Evolutionary conservation across 2,329 filamentous ascomycete genomes (phyloP).

Genomic region (Alternaria triticimaculans): DNA sequence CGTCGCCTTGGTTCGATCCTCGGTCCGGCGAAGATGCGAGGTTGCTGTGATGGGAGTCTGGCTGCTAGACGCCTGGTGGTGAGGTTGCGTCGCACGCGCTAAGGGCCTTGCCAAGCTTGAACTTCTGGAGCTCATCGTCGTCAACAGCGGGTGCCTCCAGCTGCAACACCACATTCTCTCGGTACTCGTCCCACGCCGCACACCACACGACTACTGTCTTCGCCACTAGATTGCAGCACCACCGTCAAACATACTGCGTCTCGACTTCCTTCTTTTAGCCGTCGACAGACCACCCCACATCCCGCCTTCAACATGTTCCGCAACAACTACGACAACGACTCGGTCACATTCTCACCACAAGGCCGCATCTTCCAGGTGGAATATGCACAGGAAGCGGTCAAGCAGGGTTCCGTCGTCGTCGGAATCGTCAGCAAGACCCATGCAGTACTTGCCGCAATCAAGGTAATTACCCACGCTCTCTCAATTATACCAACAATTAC

Average conservation of each 20-base stretch:
- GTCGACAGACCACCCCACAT: constrained; percentile 17
- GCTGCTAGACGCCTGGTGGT: constrained; percentile 3
- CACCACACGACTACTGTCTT: not conserved
- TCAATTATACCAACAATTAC: not conserved
- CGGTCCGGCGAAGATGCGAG: constrained; percentile 13
- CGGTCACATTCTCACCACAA: constrained; percentile 99
- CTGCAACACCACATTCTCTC: constrained; percentile 22
- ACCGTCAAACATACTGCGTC: not conserved
- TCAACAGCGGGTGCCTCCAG: constrained; percentile 35
- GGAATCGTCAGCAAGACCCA: constrained; percentile 98
- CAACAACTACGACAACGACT: constrained; percentile 99
- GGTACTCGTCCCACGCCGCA: constrained; percentile 7
- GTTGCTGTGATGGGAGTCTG: constrained; percentile 6
- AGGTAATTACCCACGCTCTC: constrained; percentile 65
- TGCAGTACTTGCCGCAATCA: constrained; percentile 92
- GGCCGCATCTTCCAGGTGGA: constrained; percentile 99
- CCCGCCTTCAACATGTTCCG: constrained; percentile 79
- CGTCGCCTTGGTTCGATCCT: not conserved
- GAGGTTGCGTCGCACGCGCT: constrained; percentile 12
- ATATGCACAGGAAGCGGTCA: constrained; percentile 97
- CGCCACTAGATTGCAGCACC: not conserved
- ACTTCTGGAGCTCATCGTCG: constrained; percentile 28
- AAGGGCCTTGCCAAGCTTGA: constrained; percentile 10
- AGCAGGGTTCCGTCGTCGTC: constrained; percentile 97
- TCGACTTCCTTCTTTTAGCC: not conserved